Evolutionary conservation across 202 grass and related monocot species (phyloP).

Genomic region (Elaeis oleifera): DNA sequence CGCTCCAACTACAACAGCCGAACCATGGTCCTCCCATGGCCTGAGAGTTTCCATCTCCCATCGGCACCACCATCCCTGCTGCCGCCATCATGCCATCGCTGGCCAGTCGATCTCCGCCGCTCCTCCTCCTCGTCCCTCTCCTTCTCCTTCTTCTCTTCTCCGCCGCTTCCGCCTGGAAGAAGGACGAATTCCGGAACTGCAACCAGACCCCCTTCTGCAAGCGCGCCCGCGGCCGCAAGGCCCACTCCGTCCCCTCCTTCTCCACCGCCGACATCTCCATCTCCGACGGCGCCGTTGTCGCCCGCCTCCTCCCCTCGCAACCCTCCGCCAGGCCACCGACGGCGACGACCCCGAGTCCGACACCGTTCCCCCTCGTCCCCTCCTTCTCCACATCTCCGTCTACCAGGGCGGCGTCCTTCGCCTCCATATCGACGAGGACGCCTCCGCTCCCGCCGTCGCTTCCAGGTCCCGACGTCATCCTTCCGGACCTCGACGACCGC

Average conservation of each 20-base stretch:
- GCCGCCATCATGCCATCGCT: constrained; percentile 28
- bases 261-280: constrained; percentile 43
- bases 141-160: constrained; percentile 14
- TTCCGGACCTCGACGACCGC: constrained; percentile 47
- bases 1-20: too few relatives aligned
- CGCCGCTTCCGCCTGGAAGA: constrained; percentile 61
- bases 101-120: constrained; percentile 2
- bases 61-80: not conserved
- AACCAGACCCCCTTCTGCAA: constrained; percentile 90
- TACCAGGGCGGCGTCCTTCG: constrained; percentile 45
- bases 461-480: constrained; percentile 73
- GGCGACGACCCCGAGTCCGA: constrained; percentile 26
- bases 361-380: constrained; percentile 30
- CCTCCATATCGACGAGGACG: constrained; percentile 89
- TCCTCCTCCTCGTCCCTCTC: not conserved
- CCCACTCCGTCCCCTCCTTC: constrained; percentile 66
- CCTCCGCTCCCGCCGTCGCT: constrained; percentile 45
- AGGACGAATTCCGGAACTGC: constrained; percentile 86
- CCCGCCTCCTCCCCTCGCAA: constrained; percentile 28
- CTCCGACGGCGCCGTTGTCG: constrained; percentile 49
- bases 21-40: too few relatives aligned
- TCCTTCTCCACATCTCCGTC: constrained; percentile 72
- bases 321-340: not conserved
- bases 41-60: too few relatives aligned
- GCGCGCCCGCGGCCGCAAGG: constrained; percentile 46